Evolutionary conservation across 495 filamentous ascomycete genomes (phyloP), one percentile per base, ranked within the genome.

Genomic region (Annulohypoxylon stygium): DNA sequence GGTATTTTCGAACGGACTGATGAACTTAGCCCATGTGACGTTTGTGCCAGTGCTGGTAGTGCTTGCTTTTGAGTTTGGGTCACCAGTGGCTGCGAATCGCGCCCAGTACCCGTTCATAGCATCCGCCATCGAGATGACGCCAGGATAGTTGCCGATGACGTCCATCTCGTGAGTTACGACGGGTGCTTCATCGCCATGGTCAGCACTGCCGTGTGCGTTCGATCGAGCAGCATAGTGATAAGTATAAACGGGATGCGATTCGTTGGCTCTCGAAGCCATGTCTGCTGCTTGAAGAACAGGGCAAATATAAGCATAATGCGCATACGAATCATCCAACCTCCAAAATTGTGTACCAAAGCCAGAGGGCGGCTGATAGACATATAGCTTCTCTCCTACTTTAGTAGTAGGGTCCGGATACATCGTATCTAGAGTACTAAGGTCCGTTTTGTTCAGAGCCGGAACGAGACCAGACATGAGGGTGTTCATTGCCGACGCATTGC

Each of bases 231-330:
- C 89, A 79, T 85, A 91, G 65, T 87, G 84, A 67, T 91, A 92
- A 0, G 90, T 78, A 33, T 88, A 89, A 0, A 90, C 86, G 0
- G 84, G 79, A 1, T 74, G 62, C 0, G 79, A 79, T 33, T 81
- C 75, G 0, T 39, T 6, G 0, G 67, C 65, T 1, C 65, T 71
- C 0, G 86, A 82, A 0, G 86, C 81, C 34, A 86, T 85, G 33
- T 86, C 79, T 3, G 86, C 88, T 2, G 89, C 88, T 69, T 91
- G 88, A 2, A 90, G 81, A 0, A 92, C 89, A 0, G 90, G 90
- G 34, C 87, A 89, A 43, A 90, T 87, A 61, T 91, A 91, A 0
- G 89, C 89, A 77, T 91, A 92, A 70, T 92, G 88, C 0, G 81
- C 86, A 63, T 92, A 92, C 0, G 87, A 88, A 30, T 88, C 86